A percentile compares a stretch with the other conserved stretches of the same genome.
These are phyloP conservation scores for Beauveria sp. DNA, from an alignment of 2,329 filamentous ascomycete genomes.

Conservation along the genomic window DNA sequence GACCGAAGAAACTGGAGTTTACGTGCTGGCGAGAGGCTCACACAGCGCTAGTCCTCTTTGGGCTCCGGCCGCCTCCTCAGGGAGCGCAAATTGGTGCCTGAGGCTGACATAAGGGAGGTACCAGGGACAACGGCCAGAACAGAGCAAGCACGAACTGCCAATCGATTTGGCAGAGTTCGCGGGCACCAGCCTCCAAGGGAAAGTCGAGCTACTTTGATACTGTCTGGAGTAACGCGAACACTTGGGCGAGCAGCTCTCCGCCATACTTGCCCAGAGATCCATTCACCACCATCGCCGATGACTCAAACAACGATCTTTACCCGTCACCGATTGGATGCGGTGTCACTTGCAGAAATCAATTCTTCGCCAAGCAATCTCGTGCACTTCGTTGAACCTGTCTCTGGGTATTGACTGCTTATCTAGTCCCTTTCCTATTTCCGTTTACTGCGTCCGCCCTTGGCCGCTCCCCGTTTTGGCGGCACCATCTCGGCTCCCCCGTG, in stretches of 20 bases:
- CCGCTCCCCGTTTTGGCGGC: slow-evolving; percentile 31
- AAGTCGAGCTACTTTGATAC: slow-evolving; percentile 2
- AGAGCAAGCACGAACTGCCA: background rate
- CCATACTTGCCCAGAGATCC: background rate
- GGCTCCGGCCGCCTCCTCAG: slow-evolving; percentile 15
- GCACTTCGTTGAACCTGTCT: background rate
- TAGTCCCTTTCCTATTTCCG: slow-evolving; percentile 25
- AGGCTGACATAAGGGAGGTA: slow-evolving; percentile 16
- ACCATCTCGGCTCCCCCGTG: slow-evolving; percentile 42
- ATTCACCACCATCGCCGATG: slow-evolving; percentile 14
- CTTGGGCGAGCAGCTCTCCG: background rate
- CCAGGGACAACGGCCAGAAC: background rate
- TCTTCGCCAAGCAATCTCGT: background rate
- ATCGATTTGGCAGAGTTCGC: background rate
- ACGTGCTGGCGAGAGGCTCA: slow-evolving; percentile 28
- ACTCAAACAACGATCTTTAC: slow-evolving; percentile 13
- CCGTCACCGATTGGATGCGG: background rate
- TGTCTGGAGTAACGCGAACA: slow-evolving; percentile 8
- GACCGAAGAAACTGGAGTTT: slow-evolving; percentile 38
- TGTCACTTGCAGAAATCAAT: background rate
- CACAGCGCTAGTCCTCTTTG: slow-evolving; percentile 26
- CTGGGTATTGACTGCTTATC: slow-evolving; percentile 4
- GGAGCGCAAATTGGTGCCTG: slow-evolving; percentile 18
- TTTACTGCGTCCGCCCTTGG: slow-evolving; percentile 33
- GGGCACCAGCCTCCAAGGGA: background rate